phyloP scores from a whole-genome alignment of 805 yeast genomes.

The Spathaspora gorwiae region DNA sequence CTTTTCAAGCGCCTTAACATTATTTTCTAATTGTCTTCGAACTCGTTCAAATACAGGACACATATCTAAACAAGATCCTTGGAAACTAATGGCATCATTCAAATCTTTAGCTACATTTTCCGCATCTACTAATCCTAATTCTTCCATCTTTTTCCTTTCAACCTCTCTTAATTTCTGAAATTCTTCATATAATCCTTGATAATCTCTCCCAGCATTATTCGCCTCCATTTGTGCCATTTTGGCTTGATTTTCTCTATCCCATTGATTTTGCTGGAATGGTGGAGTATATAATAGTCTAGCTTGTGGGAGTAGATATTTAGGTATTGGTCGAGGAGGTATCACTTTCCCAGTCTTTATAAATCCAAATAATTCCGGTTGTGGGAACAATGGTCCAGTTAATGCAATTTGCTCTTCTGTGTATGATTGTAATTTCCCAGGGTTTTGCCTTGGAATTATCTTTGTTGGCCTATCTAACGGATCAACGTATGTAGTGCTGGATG shows the following conservation, averaged over 20 bases:
- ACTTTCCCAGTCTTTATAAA: constrained; percentile 13
- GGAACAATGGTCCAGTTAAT: constrained; percentile 26
- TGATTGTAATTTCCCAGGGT: constrained; percentile 14
- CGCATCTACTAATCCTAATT: constrained; percentile 76
- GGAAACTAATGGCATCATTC: constrained; percentile 82
- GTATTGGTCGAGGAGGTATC: constrained; percentile 22
- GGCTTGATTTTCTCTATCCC: constrained; percentile 76
- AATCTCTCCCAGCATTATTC: constrained; percentile 44
- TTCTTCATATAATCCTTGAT: constrained; percentile 70
- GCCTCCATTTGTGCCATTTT: constrained; percentile 52
- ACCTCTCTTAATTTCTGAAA: constrained; percentile 67
- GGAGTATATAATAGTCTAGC: constrained; percentile 32
- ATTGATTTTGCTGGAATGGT: constrained; percentile 38
- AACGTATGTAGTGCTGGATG: neutral
- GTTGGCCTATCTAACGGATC: constrained; percentile 14
- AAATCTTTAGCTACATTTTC: constrained; percentile 78
- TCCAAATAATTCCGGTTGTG: constrained; percentile 28
- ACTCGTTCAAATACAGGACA: constrained; percentile 93
- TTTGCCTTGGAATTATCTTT: constrained; percentile 17
- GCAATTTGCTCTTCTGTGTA: constrained; percentile 17
- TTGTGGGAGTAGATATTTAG: constrained; percentile 33
- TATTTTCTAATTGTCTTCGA: constrained; percentile 80
- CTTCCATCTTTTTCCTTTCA: constrained; percentile 78
- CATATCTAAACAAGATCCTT: constrained; percentile 90
- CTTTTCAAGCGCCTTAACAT: constrained; percentile 73